Percentiles rank a stretch among this genome's conserved stretches.
Evolutionary conservation across 106 monocot species (phyloP).

Genomic region (Gastrodia elata): DNA sequence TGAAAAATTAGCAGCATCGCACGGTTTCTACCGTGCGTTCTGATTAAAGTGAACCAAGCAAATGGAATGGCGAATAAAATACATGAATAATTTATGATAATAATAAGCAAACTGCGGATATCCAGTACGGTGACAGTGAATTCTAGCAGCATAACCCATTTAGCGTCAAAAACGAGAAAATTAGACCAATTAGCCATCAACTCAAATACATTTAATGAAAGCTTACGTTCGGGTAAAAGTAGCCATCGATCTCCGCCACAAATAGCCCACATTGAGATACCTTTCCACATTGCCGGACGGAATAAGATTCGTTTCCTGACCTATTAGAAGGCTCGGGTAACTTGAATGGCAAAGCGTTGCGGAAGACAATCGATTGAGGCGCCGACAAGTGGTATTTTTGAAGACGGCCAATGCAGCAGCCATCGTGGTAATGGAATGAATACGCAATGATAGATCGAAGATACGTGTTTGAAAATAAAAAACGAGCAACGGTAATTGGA

Average conservation of each 20-base stretch:
- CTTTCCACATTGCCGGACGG: slow-evolving; percentile 6
- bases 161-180: too few relatives aligned
- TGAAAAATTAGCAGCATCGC: too few relatives aligned
- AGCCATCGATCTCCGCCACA: slow-evolving; percentile 45
- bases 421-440: slow-evolving; percentile 10
- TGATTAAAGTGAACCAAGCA: background rate
- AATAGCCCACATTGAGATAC: background rate
- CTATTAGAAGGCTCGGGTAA: slow-evolving; percentile 10
- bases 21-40: too few relatives aligned
- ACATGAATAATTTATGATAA: background rate
- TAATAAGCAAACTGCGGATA: background rate
- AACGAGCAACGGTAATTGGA: background rate
- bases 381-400: slow-evolving; percentile 24
- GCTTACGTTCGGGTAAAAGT: slow-evolving; percentile 62
- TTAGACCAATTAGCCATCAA: background rate
- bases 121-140: background rate
- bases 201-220: background rate
- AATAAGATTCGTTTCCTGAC: background rate
- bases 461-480: background rate
- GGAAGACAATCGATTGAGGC: slow-evolving; percentile 20
- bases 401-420: slow-evolving; percentile 31
- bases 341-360: slow-evolving; percentile 17
- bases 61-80: background rate
- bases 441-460: background rate
- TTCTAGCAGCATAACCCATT: too few relatives aligned